Evolutionary conservation across 192 early-diverging fungal species (phyloP).

Genomic region (Paraglomus brasilianum): DNA sequence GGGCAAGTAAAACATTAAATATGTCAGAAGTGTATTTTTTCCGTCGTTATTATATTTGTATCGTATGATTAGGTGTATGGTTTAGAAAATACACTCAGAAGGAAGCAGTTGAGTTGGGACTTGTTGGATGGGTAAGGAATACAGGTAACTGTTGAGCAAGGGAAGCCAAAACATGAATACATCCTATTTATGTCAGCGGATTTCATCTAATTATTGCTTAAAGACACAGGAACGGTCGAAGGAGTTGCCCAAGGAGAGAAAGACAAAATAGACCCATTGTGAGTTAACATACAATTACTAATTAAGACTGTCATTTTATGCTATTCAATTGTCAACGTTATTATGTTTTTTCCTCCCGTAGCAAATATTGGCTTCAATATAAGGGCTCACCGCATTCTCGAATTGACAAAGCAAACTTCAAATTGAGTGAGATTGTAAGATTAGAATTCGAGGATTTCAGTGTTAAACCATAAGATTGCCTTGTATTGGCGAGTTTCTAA

Average conservation of each 20-base stretch:
- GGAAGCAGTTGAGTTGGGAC: conserved; percentile 15
- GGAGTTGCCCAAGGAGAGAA: conserved; percentile 13
- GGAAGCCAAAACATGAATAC: neutral
- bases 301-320: too few relatives aligned
- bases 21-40: neutral
- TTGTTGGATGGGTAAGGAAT: conserved; percentile 20
- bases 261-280: conserved; percentile 15
- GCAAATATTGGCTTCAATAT: conserved; percentile 13
- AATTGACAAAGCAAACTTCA: conserved; percentile 1
- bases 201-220: neutral
- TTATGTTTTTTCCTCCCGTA: neutral
- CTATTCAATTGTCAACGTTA: neutral
- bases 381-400: conserved; percentile 3
- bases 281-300: too few relatives aligned
- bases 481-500: neutral
- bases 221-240: conserved; percentile 13
- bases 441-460: neutral
- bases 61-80: conserved; percentile 12
- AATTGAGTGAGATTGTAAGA: neutral
- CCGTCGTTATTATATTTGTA: neutral
- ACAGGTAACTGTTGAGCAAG: neutral
- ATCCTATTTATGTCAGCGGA: neutral
- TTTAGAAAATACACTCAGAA: conserved; percentile 22
- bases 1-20: neutral
- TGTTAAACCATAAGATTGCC: neutral